Evolutionary conservation across 2,329 filamentous ascomycete species (phyloP).

Genomic region (Colletotrichum filicis): DNA sequence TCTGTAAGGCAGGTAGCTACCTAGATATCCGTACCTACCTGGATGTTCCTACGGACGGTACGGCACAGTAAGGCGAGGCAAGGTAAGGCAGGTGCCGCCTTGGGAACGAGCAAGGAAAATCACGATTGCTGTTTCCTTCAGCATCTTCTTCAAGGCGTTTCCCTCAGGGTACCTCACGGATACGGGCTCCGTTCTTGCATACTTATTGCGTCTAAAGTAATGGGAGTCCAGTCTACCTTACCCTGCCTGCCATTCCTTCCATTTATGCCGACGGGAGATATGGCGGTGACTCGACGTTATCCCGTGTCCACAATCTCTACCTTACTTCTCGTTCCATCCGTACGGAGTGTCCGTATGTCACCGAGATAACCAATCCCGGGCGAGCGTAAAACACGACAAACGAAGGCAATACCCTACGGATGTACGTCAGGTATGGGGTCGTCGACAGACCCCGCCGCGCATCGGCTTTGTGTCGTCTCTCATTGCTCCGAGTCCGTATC

Average conservation of each 20-base stretch:
- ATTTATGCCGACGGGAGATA: not conserved
- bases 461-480: constrained; percentile 4
- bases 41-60: not conserved
- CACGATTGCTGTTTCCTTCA: not conserved
- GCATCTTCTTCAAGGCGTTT: not conserved
- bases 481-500: constrained; percentile 11
- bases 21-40: not conserved
- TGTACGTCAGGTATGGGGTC: not conserved
- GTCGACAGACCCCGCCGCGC: not conserved
- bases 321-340: not conserved
- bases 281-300: not conserved
- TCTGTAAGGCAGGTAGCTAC: not conserved
- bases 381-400: not conserved
- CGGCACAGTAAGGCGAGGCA: not conserved
- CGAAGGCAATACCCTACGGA: too few relatives aligned
- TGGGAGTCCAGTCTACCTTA: too few relatives aligned
- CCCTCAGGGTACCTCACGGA: not conserved
- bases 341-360: not conserved
- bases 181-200: constrained; percentile 3
- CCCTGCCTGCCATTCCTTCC: too few relatives aligned
- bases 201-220: too few relatives aligned
- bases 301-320: not conserved
- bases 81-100: not conserved
- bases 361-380: not conserved
- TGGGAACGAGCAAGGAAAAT: not conserved